These are phyloP conservation scores for Eucalyptus leucophloia DNA, from an alignment of 345 rosid genomes.

Conservation along the genomic window DNA sequence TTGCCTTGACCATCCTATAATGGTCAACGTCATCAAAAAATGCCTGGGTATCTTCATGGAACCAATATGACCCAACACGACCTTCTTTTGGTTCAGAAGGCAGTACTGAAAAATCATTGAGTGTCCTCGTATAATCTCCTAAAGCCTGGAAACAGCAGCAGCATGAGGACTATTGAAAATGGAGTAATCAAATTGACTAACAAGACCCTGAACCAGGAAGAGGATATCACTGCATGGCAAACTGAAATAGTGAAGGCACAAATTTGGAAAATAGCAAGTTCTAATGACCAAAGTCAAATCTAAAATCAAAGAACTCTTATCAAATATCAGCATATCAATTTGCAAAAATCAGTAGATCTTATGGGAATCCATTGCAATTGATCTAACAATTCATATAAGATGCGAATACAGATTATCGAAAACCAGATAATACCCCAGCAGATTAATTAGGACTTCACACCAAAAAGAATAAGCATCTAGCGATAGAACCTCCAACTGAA, in stretches of 20 bases:
- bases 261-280: background rate
- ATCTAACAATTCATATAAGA: background rate
- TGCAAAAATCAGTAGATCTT: background rate
- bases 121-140: constrained; percentile 86
- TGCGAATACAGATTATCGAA: background rate
- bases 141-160: constrained; percentile 41
- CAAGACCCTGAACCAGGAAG: background rate
- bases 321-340: background rate
- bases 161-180: background rate
- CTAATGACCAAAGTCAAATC: background rate
- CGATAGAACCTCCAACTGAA: background rate
- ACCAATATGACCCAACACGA: constrained; percentile 58
- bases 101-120: constrained; percentile 70
- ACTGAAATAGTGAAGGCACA: background rate
- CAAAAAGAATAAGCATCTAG: background rate
- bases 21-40: constrained; percentile 91
- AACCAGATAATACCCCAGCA: background rate
- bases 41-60: constrained; percentile 76
- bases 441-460: background rate
- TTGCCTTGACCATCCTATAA: constrained; percentile 93
- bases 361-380: background rate
- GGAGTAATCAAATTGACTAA: background rate
- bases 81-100: constrained; percentile 86
- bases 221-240: background rate
- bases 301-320: background rate